Evolutionary conservation across 2,329 filamentous ascomycete genomes (phyloP), one percentile per base, ranked within the genome.

Genomic region (Gyromitra esculenta): DNA sequence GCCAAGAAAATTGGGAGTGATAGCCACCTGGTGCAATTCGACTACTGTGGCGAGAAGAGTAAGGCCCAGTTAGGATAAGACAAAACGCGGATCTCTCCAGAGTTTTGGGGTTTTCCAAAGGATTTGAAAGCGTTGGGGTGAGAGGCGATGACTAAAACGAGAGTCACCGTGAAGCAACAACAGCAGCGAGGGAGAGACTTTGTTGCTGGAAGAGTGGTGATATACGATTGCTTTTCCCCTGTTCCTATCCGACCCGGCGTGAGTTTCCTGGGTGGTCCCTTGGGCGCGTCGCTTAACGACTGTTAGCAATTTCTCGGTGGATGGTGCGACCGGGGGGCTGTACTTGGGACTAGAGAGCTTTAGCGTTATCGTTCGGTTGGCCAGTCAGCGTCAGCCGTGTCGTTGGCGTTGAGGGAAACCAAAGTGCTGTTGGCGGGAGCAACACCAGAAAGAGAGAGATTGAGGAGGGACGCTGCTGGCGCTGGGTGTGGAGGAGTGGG

Each of bases 281-380:
- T 63, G 72, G 59, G 57, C 66, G 59, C 59, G 72, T 75, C 72
- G 72, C 72, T 75, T 75, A 75, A 65, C 72, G 48, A 69, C 64
- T 75, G 48, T 50, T 69, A 64, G 72, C 60, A 75, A 75, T 75
- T 71, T 70, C 66, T 71, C 64, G 57, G 65, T 59, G 64, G 57
- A 48, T 74, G 66, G 50, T 75, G 65, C 72, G 65, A 70, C 72
- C 65, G 45, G 72, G 72, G 59, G 72, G 45, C 25, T 64, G 21
- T 62, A 37, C 18, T 11, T 65, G 39, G 57, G 57, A 5, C 35
- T 45, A 3, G 21, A 62, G 59, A 65, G 37, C 39, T 45, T 45
- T 48, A 31, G 18, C 52, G 56, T 45, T 70, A 35, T 41, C 13
- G 45, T 35, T 64, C 35, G 35, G 35, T 62, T 57, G 45, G 45